Evolutionary conservation across 495 filamentous ascomycete species (phyloP), one percentile per base, ranked within the genome.

Genomic region (Cudoniella acicularis): DNA sequence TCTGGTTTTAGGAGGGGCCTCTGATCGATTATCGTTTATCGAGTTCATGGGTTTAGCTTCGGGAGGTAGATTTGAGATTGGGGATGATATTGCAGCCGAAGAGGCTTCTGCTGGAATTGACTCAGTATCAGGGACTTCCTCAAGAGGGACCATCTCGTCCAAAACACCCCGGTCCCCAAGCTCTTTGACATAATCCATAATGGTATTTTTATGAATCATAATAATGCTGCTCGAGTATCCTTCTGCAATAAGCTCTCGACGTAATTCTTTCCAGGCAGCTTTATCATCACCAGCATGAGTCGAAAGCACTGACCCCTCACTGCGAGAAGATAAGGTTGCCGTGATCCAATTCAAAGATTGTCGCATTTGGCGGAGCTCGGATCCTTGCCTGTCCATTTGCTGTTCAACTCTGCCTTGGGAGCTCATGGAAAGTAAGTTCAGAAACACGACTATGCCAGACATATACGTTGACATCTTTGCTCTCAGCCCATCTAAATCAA

Each of bases 161-260:
- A 65, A 42, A 22, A 22, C 53, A 2, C 62, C 62, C 17, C 47
- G 3, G 13, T 25, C 20, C 1, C 53, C 54, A n/a, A 65, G 49
- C 22, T 62, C 52, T 18, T 42, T 52, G 2, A 65, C 48, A 54
- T 62, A 62, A 17, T 25, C 53, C 49, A 51, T 52, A 22, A 65
- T 65, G 8, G 18, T 25, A 3, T 25, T 43, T 36, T 59, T 59
- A 23, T 61, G 54, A 21, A 4, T 53, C 27, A 43, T 21, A 10
- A 65, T 21, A 0, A 48, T 21, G 2, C 22, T 8, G 23, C 45
- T 46, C 9, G 59, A 26, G 40, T 23, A 62, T 2, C 54, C 59
- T 26, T 57, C 62, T 11, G 24, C 30, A 3, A 58, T 26, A 2
- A 65, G 21, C 24, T 51, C 58, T n/a, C 53, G 24, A 4, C 50